Evolutionary conservation across 164 flowering plant species (phyloP).

Genomic region (Macadamia tetraphylla): DNA sequence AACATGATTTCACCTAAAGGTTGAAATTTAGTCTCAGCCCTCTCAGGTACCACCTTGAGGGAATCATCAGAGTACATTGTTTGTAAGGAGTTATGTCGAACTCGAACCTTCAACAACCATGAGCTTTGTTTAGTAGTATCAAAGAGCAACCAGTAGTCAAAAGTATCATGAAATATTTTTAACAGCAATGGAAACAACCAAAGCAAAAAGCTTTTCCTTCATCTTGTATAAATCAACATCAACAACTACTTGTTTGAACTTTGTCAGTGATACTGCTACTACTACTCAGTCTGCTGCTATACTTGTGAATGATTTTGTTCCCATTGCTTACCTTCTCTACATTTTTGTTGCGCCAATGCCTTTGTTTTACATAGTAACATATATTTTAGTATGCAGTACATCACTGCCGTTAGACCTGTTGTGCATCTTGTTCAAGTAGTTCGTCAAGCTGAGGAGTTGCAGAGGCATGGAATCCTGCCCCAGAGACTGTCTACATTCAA

Average conservation of each 20-base stretch:
- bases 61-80: constrained; percentile 36
- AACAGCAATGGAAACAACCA: no score
- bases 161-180: no score
- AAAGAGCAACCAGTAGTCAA: not conserved
- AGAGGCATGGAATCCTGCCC: constrained; percentile 53
- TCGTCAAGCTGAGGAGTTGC: constrained; percentile 85
- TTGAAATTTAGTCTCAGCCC: not conserved
- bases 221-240: not conserved
- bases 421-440: constrained; percentile 48
- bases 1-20: no score
- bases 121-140: not conserved
- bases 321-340: not conserved
- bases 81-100: constrained; percentile 63
- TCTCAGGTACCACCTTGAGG: constrained; percentile 28
- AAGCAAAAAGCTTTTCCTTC: no score
- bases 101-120: constrained; percentile 47
- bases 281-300: not conserved
- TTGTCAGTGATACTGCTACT: not conserved
- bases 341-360: no score
- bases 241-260: not conserved
- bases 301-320: not conserved
- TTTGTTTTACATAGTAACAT: no score
- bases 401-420: constrained; percentile 36
- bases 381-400: no score
- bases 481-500: constrained; percentile 66